Base-by-base conservation (phyloP, 2,329 filamentous ascomycete species). In the Alternaria sp. region DNA sequence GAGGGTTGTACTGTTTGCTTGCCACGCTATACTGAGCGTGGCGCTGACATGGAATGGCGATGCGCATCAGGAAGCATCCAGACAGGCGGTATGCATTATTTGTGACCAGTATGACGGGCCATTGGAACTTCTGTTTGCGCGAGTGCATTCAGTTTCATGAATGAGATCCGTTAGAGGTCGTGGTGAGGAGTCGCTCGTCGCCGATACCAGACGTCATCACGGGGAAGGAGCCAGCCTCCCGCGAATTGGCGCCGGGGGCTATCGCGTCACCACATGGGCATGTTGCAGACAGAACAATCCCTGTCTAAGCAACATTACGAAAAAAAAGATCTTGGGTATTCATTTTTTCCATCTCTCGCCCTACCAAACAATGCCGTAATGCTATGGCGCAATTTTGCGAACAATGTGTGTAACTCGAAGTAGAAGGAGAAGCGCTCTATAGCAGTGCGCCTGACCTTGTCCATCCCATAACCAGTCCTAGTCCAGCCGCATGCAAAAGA, bases 31-130 rank as follows among this genome's bases (percentile, higher is more conserved):
- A 55, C 41, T 33, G n/a, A 33, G 45, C 14, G 46, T 41, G 58
- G 63, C 55, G 63, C 53, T 58, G 51, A 45, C 26, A 25, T 12
- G 5, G 9, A 62, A 26, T 61, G 61, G 61, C 64, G 61, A 55
- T 62, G 55, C 51, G 26, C 41, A 21, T 20, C 25, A 21, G 20
- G 18, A 55, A 18, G 9, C 14, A 43, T 33, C 2, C n/a, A 45
- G 28, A 59, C 61, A 26, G 55, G 30, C 60, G 20, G 60, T 58
- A 47, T 55, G 23, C 5, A 12, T 20, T 12, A 15, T 9, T 20
- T 10, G 21, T n/a, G 25, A 25, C 14, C 9, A 20, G 18, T 44
- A 15, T 18, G 8, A 43, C 1, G 15, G 12, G 5, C 15, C 14
- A 25, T 6, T 6, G 14, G 15, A 46, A 60, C 33, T 46, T 26